Base-by-base conservation (phyloP, 495 filamentous ascomycete species). In the Penicillium alfredii region DNA sequence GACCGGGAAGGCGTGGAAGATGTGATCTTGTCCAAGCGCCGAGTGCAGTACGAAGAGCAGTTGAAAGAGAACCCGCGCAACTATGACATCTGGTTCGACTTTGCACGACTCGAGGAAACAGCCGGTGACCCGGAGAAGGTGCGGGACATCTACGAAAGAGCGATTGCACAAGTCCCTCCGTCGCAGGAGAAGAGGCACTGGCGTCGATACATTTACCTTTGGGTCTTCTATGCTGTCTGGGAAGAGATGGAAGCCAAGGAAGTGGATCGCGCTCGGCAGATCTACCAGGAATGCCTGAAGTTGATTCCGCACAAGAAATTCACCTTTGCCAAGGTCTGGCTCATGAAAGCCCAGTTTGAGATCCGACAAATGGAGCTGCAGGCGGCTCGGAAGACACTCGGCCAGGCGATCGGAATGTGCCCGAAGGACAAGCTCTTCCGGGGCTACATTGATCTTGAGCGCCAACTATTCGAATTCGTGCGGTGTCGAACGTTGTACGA, bases 171-270 rank as follows among this genome's bases (percentile, higher is more conserved):
- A 49, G 80, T 97, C 7, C 92, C 92, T 10, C 92, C 92, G 7
- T 93, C 86, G 3, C 86, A 93, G 47, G 92, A 97, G 63, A 98
- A 98, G 68, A 77, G 92, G 23, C 89, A 97, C 61, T 98, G 92
- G 92, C 74, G 92, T 39, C 71, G 92, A 15, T 98, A 98, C 56
- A 94, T 98, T 42, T 98, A 95, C 59, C 75, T 98, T 3, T 98
- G 90, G 84, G 77, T 96, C 29, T 95, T 96, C 66, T 98, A 98
- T 61, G 92, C 93, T 1, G 61, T 94, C 11, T 97, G 82, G 78
- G 90, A 96, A 58, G 92, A 97, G 53, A 78, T 82, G 70, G 82
- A 88, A 37, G 76, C 76, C 15, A 81, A 82, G 45, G 88, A 97
- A 49, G 55, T 78, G 22, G 74, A 82, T 13, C 80, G 93, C 22